phyloP scores from a whole-genome alignment of 2,329 filamentous ascomycete species.

The Chaetomium strumarium region DNA sequence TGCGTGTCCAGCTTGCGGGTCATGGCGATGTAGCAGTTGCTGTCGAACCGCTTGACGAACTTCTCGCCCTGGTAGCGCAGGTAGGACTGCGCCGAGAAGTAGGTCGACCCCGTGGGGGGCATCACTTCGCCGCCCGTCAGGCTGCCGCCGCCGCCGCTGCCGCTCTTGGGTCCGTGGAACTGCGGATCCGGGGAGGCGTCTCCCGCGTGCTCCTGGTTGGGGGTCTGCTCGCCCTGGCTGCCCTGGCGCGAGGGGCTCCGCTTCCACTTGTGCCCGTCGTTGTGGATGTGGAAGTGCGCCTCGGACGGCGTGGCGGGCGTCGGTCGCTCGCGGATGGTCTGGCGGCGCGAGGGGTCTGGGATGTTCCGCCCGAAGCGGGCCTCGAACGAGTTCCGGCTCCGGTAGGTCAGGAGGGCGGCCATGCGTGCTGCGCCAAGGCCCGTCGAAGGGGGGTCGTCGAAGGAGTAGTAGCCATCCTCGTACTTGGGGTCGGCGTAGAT shows the following conservation, averaged over 20 bases:
- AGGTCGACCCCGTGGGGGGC: conserved; percentile 61
- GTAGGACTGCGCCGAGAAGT: conserved; percentile 97
- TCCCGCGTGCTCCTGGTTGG: background rate
- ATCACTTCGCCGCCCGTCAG: conserved; percentile 46
- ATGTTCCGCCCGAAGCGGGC: conserved; percentile 89
- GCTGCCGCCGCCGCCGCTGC: conserved; percentile 38
- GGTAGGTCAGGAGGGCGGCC: conserved; percentile 92
- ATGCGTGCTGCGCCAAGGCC: conserved; percentile 93
- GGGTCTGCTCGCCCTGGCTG: conserved; percentile 31
- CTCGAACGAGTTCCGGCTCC: conserved; percentile 95
- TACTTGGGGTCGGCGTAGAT: conserved; percentile 99
- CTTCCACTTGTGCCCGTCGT: conserved; percentile 68
- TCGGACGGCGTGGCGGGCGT: conserved; percentile 58
- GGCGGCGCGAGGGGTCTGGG: conserved; percentile 74
- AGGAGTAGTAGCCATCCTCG: conserved; percentile 90
- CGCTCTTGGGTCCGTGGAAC: conserved; percentile 58
- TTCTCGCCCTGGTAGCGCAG: conserved; percentile 94
- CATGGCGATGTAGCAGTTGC: conserved; percentile 98
- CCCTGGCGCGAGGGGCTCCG: conserved; percentile 45
- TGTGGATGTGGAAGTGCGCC: conserved; percentile 75
- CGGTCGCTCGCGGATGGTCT: conserved; percentile 69
- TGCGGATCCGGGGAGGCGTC: conserved; percentile 50
- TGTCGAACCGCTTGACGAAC: conserved; percentile 94
- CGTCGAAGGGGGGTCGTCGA: conserved; percentile 76
- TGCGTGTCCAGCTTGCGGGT: conserved; percentile 97